A percentile compares a stretch with the other conserved stretches of the same genome.
Evolutionary conservation across 441 rosid genomes (phyloP).

Genomic region (Flueggea neowawraea): DNA sequence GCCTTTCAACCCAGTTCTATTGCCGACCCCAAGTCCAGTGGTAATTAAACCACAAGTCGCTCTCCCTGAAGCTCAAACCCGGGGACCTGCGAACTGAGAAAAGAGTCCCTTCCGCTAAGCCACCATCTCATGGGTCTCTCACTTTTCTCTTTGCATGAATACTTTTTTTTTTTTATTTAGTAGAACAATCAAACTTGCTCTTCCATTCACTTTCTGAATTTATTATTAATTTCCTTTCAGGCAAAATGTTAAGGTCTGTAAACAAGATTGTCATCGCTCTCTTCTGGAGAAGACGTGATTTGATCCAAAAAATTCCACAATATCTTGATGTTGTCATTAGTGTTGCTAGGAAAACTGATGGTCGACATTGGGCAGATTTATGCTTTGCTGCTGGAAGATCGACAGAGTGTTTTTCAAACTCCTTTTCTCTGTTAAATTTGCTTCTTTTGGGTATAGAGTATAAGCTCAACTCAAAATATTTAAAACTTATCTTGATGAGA

Average conservation of each 20-base stretch:
- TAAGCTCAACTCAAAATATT: background rate
- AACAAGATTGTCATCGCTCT: conserved; percentile 38
- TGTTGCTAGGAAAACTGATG: conserved; percentile 99
- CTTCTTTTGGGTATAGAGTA: no score
- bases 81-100: no score
- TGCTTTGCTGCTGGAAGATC: conserved; percentile 98
- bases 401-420: conserved; percentile 59
- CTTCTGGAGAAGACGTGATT: conserved; percentile 91
- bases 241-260: conserved; percentile 46
- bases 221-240: conserved; percentile 31
- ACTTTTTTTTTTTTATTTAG: no score
- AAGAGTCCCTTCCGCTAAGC: no score
- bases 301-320: conserved; percentile 83
- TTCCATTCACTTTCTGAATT: no score
- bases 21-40: no score
- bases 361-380: conserved; percentile 97
- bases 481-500: background rate
- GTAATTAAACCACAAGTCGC: no score
- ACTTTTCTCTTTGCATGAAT: background rate
- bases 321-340: conserved; percentile 96
- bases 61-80: no score
- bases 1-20: no score
- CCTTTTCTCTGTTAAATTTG: no score
- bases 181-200: no score
- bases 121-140: no score